phyloP scores from a whole-genome alignment of 1,284 basidiomycete species.

The Wolfiporia cocos region DNA sequence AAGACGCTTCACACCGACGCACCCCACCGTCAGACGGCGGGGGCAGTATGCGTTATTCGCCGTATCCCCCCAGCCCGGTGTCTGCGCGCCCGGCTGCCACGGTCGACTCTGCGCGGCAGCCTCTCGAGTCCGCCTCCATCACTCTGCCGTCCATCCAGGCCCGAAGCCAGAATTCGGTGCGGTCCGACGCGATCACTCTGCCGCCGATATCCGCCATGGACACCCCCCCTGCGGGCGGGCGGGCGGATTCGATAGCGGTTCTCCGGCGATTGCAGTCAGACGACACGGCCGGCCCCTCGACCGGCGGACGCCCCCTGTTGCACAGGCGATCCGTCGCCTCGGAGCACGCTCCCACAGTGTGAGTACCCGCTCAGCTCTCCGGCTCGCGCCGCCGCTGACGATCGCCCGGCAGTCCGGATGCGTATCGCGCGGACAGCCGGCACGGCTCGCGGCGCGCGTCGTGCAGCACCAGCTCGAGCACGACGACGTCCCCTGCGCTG shows the following conservation, averaged over 20 bases:
- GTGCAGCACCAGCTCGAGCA: slow-evolving; percentile 11
- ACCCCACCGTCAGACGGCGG: slow-evolving; percentile 14
- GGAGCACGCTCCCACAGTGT: too few relatives aligned
- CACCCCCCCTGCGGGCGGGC: slow-evolving; percentile 42
- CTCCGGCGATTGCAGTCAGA: slow-evolving; percentile 48
- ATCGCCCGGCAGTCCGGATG: too few relatives aligned
- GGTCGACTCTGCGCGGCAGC: slow-evolving; percentile 8
- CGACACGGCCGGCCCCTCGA: too few relatives aligned
- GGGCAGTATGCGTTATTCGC: slow-evolving; percentile 31
- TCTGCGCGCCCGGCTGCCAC: slow-evolving; percentile 12
- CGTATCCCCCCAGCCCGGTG: slow-evolving; percentile 31
- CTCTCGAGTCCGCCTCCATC: slow-evolving; percentile 2
- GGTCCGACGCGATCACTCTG: slow-evolving; percentile 37
- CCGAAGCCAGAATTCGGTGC: slow-evolving; percentile 13
- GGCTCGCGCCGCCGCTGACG: too few relatives aligned
- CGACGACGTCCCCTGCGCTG: slow-evolving; percentile 8
- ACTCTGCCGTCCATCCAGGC: slow-evolving; percentile 8
- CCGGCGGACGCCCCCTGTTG: too few relatives aligned
- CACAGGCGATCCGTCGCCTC: too few relatives aligned
- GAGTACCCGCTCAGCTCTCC: too few relatives aligned
- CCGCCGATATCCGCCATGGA: slow-evolving; percentile 64
- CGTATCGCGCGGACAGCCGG: too few relatives aligned
- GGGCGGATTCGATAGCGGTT: slow-evolving; percentile 56
- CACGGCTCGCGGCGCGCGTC: slow-evolving; percentile 12
- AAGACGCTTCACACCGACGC: slow-evolving; percentile 7